Evolutionary conservation across 2,329 filamentous ascomycete species (phyloP), one percentile per base, ranked within the genome.

Genomic region (Stachybotrys chlorohalonatus): DNA sequence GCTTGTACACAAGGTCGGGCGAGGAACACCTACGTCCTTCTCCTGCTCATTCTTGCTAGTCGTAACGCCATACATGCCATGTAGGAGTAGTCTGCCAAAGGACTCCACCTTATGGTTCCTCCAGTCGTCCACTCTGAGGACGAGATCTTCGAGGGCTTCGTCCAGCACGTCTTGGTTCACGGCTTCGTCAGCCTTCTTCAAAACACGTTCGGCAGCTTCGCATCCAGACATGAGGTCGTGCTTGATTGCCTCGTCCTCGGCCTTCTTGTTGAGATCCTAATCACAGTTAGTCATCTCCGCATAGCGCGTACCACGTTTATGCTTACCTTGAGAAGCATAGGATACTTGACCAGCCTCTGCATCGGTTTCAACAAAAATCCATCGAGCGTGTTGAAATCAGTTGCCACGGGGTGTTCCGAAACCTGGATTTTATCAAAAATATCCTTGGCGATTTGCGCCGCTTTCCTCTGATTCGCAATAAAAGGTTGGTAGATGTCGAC

Each of bases 361-460:
- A 99, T 96, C 1, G 94, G 94, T 68, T 99, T 99, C 52, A 99
- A 79, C 36, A 99, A 76, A 67, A 99, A 99, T 4, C 91, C 91
- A 62, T 94, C 91, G 15, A 97, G 75, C 0, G 90, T 90, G 58
- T 93, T 91, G 56, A 89, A 89, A 63, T 93, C 90, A 57, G 89
- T 86, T 6, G 94, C 90, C 65, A 96, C 94, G 61, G 80, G 84
- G 53, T 84, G 90, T 52, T 82, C 87, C 48, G 89, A 89, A 36
- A 82, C 74, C 60, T 83, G 82, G 53, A 97, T 90, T 69, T 94
- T 95, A 63, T 94, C 88, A 69, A 95, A 96, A 57, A 93, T 86
- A 56, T 86, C 81, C 62, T 89, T 85, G 13, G 91, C 92, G n/a
- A 89, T 82, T 61, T 87, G 82, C 53, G 93, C 91, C 56, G 93